Percentiles rank a stretch among this genome's conserved stretches.
phyloP scores from a whole-genome alignment of 2,329 filamentous ascomycete genomes.

The Pyrenophora graminea region DNA sequence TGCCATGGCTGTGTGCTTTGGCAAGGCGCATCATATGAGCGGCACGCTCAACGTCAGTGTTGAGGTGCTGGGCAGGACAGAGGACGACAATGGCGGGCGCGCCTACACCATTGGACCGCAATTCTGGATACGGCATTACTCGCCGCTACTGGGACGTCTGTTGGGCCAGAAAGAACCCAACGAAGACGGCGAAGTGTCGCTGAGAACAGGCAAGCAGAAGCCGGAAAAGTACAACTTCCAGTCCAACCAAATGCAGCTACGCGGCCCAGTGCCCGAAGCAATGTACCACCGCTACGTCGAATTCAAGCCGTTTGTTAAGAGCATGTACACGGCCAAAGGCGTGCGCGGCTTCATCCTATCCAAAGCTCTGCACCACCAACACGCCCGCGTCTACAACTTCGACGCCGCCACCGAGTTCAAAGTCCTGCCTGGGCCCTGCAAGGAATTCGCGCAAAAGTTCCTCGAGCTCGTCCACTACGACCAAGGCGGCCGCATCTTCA shows the following conservation, averaged over 20 bases:
- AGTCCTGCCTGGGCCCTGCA: slow-evolving; percentile 65
- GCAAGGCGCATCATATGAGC: slow-evolving; percentile 66
- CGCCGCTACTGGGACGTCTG: slow-evolving; percentile 83
- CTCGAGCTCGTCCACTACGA: slow-evolving; percentile 86
- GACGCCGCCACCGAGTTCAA: slow-evolving; percentile 76
- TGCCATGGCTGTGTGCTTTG: slow-evolving; percentile 67
- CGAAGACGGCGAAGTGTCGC: slow-evolving; percentile 36
- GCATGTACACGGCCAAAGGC: slow-evolving; percentile 82
- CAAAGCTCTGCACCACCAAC: slow-evolving; percentile 86
- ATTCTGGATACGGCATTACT: slow-evolving; percentile 81
- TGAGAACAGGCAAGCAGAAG: slow-evolving; percentile 50
- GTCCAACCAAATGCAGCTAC: slow-evolving; percentile 86
- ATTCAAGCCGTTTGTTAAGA: slow-evolving; percentile 85
- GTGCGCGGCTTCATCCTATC: slow-evolving; percentile 80
- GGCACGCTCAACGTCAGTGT: slow-evolving; percentile 74
- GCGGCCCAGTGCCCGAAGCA: slow-evolving; percentile 76
- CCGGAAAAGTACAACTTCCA: slow-evolving; percentile 86
- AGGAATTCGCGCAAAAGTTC: slow-evolving; percentile 76
- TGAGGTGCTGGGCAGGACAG: slow-evolving; percentile 75
- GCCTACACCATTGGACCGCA: slow-evolving; percentile 80
- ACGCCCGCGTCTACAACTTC: slow-evolving; percentile 86
- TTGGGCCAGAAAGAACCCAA: slow-evolving; percentile 66
- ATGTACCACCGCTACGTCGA: slow-evolving; percentile 93
- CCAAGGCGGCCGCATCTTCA: slow-evolving; percentile 83
- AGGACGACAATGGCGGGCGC: slow-evolving; percentile 65